Base-by-base conservation (phyloP, 2,329 filamentous ascomycete species). In the Aplosporella prunicola region DNA sequence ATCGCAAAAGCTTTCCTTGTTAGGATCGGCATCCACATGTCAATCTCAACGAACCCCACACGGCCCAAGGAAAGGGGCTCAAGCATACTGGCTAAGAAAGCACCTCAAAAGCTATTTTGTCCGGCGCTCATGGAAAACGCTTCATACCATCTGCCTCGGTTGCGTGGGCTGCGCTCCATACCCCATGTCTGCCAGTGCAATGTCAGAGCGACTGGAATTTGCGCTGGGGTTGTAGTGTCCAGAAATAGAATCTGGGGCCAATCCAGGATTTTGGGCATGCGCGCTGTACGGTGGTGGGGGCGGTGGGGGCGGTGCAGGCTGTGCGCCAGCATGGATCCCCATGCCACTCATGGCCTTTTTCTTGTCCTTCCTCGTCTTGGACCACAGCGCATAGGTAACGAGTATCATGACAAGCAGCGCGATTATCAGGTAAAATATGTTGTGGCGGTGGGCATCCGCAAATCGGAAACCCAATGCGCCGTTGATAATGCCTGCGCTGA, bases 391-490 rank as follows among this genome's bases (percentile, higher is more conserved):
- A 5, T 22, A 29, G 3, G 27, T 29, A 5, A 45, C 20, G 5
- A 29, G 27, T 8, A 43, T 26, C 13, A 45, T 36, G 23, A 51
- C 24, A 5, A 48, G 20, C 2, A 35, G 34, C 7, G 50, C 45
- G 13, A 50, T 30, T 18, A 45, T 22, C 6, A 42, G 43, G 30
- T 49, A 50, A 15, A 42, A 9, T 4, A 48, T 29, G 20, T 49
- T 50, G 25, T 40, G 34, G 13, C 39, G 31, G 10, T 15, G 20
- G 5, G 23, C 35, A n/a, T 36, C 37, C 13, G 49, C 34, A 28
- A 52, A 49, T 14, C 35, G 27, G 38, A 52, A 52, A 1, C 50
- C 50, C 6, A 51, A 14, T 32, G 45, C 47, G 14, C 42, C 45
- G 32, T 52, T 52, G 9, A 34, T 35, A 11, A 47, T 35, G 16